Evolutionary conservation across 345 rosid species (phyloP), one percentile per base, ranked within the genome.

Genomic region (Murraya koenigii): DNA sequence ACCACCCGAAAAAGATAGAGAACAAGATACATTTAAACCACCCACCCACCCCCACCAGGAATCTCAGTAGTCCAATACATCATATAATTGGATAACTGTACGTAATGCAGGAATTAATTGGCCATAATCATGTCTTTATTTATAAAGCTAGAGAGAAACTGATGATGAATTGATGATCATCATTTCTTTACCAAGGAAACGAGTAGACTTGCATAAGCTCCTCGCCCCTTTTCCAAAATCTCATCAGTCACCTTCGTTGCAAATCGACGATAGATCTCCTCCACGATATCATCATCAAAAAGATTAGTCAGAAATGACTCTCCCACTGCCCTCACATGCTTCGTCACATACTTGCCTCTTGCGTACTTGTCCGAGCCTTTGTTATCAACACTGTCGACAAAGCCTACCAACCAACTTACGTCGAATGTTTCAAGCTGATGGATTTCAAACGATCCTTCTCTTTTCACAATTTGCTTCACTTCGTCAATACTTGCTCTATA

Each of bases 391-490:
- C 67, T 60, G 47, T 58, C 8, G 19, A 19, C 69, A 3, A 59
- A n/a, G 23, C 65, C 71, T 22, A 58, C 73, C 41, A 74, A 39
- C 82, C 82, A 74, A 30, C 62, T 59, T 11, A 66, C 78, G 4
- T 74, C 23, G 28, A 66, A 47, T 4, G 64, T 36, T 47, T 79
- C 55, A 0, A 74, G 62, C 22, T 19, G 6, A 15, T 20, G 8
- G 56, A 67, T 67, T 14, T 7, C 20, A 22, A 56, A 67, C 6
- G 82, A 79, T 44, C 44, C 74, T 67, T 74, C 78, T n/a, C 8
- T 79, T 74, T 68, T 26, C 25, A 74, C 74, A 8, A 79, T 17
- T 2, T 39, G 25, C 60, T 39, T 47, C 23, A 60, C n/a, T 67
- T 74, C 82, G 8, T 67, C 81, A 72, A 26, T 17, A 60, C 30